These are phyloP conservation scores for Gossypium ekmanianum DNA, from an alignment of 345 rosid genomes.

Conservation along the genomic window DNA sequence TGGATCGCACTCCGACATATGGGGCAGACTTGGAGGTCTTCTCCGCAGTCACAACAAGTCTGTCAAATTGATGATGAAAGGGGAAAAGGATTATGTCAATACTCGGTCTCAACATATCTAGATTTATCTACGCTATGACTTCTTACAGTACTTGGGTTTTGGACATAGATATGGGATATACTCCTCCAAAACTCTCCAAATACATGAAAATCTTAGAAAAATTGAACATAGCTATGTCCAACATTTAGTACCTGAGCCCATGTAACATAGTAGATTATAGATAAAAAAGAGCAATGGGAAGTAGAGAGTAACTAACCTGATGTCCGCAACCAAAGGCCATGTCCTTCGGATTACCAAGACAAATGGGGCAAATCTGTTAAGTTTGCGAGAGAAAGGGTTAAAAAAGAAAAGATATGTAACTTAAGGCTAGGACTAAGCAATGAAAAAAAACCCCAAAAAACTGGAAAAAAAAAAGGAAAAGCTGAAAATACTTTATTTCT, in stretches of 20 bases:
- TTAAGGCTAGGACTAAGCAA: background rate
- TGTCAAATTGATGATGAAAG: conserved; percentile 16
- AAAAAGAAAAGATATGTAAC: background rate
- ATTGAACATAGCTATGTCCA: background rate
- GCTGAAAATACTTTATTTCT: too few species aligned
- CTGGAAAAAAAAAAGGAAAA: too few species aligned
- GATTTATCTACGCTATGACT: background rate
- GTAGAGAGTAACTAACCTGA: conserved; percentile 43
- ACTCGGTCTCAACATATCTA: background rate
- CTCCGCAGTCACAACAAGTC: conserved; percentile 75
- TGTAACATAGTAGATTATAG: too few species aligned
- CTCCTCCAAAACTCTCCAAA: background rate
- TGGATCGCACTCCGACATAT: conserved; percentile 59
- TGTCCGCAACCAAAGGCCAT: conserved; percentile 92
- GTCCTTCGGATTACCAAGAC: conserved; percentile 53
- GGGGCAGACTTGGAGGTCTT: conserved; percentile 67
- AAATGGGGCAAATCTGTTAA: conserved; percentile 66
- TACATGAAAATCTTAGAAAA: background rate
- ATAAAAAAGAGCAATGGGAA: background rate
- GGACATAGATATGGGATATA: background rate
- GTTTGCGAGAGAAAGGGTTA: conserved; percentile 2
- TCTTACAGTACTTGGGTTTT: background rate
- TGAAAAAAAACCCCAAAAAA: too few species aligned
- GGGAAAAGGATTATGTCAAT: background rate
- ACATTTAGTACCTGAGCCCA: too few species aligned